Conservation (phyloP, 73 alveolate species). For the Paramecium tetraurelia region DNA sequence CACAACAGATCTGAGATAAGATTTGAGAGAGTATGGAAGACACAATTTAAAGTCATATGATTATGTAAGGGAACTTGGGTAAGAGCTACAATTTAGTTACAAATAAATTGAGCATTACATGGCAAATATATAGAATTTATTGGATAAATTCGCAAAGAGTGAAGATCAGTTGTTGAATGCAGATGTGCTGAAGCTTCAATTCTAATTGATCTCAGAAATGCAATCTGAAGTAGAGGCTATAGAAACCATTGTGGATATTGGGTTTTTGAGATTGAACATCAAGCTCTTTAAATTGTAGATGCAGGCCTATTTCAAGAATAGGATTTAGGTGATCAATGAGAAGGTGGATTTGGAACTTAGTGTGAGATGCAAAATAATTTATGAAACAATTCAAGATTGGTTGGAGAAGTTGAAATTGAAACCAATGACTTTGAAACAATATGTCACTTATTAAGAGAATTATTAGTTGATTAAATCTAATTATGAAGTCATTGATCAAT, state of each 20-base stretch:
- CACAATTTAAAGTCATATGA: background rate
- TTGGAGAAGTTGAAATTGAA: background rate
- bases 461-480: background rate
- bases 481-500: background rate
- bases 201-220: background rate
- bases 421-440: background rate
- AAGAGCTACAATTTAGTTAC: background rate
- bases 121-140: background rate
- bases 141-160: background rate
- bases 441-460: background rate
- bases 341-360: background rate
- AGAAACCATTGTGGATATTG: background rate
- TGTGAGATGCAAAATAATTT: background rate
- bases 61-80: background rate
- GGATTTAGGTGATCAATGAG: background rate
- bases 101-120: background rate
- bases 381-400: background rate
- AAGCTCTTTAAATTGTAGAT: background rate
- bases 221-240: background rate
- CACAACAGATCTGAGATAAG: background rate
- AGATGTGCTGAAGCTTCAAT: background rate
- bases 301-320: background rate
- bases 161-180: background rate
- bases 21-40: background rate
- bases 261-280: background rate